Percentiles rank a stretch among this genome's conserved stretches.
phyloP scores from a whole-genome alignment of 495 filamentous ascomycete species.

The Annulohypoxylon moriforme region DNA sequence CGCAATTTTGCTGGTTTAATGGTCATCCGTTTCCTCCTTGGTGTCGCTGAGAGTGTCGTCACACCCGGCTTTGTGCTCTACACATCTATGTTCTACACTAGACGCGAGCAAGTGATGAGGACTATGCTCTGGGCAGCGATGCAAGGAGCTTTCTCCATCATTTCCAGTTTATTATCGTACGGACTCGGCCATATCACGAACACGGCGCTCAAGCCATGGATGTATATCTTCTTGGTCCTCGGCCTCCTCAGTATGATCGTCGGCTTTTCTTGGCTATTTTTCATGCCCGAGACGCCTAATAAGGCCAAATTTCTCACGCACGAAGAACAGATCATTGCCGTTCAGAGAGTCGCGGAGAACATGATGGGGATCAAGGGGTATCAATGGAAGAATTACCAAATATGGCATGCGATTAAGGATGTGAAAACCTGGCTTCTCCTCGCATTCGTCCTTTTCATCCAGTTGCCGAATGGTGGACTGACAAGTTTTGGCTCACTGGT shows the following conservation, averaged over 20 bases:
- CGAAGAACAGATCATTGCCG: constrained; percentile 17
- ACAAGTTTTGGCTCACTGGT: constrained; percentile 12
- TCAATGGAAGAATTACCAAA: constrained; percentile 16
- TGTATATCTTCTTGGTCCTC: constrained; percentile 18
- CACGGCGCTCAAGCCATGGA: constrained; percentile 10
- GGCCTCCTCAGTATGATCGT: constrained; percentile 10
- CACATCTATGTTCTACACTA: constrained; percentile 13
- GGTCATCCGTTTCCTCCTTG: constrained; percentile 14
- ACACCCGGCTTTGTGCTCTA: constrained; percentile 14
- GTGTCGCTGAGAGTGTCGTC: constrained; percentile 10
- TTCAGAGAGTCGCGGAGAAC: constrained; percentile 15
- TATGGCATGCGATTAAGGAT: constrained; percentile 15
- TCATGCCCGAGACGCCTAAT: constrained; percentile 11
- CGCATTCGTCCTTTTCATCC: constrained; percentile 9
- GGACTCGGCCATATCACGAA: constrained; percentile 14
- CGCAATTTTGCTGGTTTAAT: constrained; percentile 12
- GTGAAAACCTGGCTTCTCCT: constrained; percentile 12
- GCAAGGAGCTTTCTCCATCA: constrained; percentile 12
- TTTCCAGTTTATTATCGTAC: constrained; percentile 9
- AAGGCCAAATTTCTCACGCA: constrained; percentile 13
- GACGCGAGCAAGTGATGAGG: constrained; percentile 11
- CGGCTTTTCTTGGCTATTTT: constrained; percentile 11
- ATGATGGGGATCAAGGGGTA: constrained; percentile 19
- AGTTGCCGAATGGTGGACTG: constrained; percentile 8
- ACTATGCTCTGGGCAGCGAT: constrained; percentile 15